A percentile compares a stretch with the other conserved stretches of the same genome.
phyloP scores from a whole-genome alignment of 2,329 filamentous ascomycete genomes.

The Fusarium sp. region DNA sequence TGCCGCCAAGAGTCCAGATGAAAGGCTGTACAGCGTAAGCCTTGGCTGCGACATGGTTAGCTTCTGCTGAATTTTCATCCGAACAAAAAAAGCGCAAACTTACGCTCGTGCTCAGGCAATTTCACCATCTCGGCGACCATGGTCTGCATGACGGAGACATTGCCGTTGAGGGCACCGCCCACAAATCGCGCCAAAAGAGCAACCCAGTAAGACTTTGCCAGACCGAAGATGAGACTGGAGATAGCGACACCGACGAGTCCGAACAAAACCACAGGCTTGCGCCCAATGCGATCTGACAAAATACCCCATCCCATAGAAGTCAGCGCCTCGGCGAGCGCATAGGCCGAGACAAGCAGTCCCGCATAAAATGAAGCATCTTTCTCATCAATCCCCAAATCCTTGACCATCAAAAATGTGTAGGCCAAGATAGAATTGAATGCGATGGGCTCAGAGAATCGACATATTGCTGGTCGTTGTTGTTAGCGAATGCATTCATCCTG shows the following conservation, averaged over 20 bases:
- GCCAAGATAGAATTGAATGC: constrained; percentile 92
- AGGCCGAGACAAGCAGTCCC: constrained; percentile 85
- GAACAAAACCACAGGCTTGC: constrained; percentile 76
- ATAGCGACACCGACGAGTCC: constrained; percentile 81
- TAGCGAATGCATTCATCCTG: constrained; percentile 8
- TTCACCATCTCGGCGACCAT: constrained; percentile 93
- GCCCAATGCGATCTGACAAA: constrained; percentile 70
- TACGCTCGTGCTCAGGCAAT: constrained; percentile 82
- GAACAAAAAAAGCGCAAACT: not conserved
- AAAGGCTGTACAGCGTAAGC: constrained; percentile 92
- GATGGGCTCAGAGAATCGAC: constrained; percentile 81
- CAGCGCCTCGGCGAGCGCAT: constrained; percentile 86
- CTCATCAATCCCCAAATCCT: constrained; percentile 78
- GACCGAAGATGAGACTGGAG: constrained; percentile 86
- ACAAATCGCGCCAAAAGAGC: constrained; percentile 82
- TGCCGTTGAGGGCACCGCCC: constrained; percentile 91
- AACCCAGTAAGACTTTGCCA: constrained; percentile 82
- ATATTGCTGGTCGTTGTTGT: constrained; percentile 38
- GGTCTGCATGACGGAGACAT: constrained; percentile 88
- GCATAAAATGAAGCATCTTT: constrained; percentile 84
- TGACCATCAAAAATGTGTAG: constrained; percentile 89
- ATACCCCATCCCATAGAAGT: constrained; percentile 76
- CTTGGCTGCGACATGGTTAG: constrained; percentile 45
- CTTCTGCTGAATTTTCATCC: rapidly evolving
- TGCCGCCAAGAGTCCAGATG: constrained; percentile 88